These are phyloP conservation scores for Clitopilus passeckerianus DNA, from an alignment of 768 basidiomycete genomes.

Conservation along the genomic window DNA sequence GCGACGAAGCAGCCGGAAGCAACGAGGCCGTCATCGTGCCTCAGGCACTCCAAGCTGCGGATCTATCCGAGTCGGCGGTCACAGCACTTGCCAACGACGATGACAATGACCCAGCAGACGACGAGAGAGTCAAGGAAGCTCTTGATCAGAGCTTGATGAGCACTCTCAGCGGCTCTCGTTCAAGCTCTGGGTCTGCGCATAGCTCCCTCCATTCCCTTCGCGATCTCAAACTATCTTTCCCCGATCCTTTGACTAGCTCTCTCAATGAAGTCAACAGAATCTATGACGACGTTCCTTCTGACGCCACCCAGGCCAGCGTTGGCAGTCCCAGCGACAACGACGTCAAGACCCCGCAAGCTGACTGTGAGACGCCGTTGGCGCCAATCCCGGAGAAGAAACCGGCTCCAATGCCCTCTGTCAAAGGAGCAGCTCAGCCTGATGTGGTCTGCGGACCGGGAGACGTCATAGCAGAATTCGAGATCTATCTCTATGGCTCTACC, in stretches of 20 bases:
- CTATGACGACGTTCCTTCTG: conserved; percentile 44
- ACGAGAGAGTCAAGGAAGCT: conserved; percentile 65
- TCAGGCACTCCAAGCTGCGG: conserved; percentile 22
- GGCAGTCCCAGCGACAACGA: conserved; percentile 16
- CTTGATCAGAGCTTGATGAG: conserved; percentile 82
- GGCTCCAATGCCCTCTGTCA: conserved; percentile 22
- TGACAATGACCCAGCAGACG: conserved; percentile 46
- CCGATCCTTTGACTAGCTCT: conserved; percentile 76
- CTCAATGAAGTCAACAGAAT: conserved; percentile 57
- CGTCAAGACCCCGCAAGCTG: conserved; percentile 6
- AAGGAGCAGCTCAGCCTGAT: not conserved
- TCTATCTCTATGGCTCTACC: not conserved
- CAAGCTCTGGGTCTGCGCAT: conserved; percentile 53
- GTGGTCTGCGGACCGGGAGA: not conserved
- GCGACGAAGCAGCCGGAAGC: conserved; percentile 36
- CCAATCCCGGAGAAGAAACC: conserved; percentile 26
- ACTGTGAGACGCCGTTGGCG: conserved; percentile 6
- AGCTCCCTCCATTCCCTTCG: conserved; percentile 42
- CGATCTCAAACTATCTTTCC: conserved; percentile 78
- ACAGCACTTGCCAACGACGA: conserved; percentile 16
- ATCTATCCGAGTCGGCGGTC: conserved; percentile 23
- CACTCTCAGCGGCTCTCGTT: conserved; percentile 71
- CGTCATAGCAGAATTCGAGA: not conserved
- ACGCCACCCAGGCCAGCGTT: conserved; percentile 19
- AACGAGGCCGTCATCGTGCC: conserved; percentile 24